phyloP scores from a whole-genome alignment of 805 yeast genomes.

The Candida ascalaphidarum region DNA sequence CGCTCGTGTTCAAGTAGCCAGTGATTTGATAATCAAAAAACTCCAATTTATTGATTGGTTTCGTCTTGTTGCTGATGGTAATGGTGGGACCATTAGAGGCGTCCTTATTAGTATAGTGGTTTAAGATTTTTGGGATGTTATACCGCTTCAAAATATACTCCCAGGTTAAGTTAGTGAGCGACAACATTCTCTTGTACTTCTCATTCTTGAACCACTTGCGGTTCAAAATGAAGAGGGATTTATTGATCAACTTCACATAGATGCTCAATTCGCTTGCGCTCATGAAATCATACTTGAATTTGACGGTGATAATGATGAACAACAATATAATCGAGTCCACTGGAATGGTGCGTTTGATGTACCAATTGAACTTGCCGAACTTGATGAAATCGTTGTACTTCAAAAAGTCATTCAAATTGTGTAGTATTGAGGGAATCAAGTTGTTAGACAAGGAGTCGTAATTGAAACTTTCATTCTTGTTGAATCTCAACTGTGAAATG shows the following conservation, averaged over 20 bases:
- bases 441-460: slow-evolving; percentile 46
- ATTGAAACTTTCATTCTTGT: slow-evolving; percentile 31
- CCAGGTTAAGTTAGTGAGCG: slow-evolving; percentile 35
- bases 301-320: slow-evolving; percentile 44
- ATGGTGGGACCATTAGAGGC: slow-evolving; percentile 4
- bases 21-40: slow-evolving; percentile 33
- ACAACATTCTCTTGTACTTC: slow-evolving; percentile 36
- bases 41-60: no score
- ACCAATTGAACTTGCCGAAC: slow-evolving; percentile 53
- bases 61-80: no score
- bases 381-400: slow-evolving; percentile 44
- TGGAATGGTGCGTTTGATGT: slow-evolving; percentile 51
- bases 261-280: slow-evolving; percentile 25
- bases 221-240: slow-evolving; percentile 33
- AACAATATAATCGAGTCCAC: slow-evolving; percentile 48
- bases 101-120: slow-evolving; percentile 8
- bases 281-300: slow-evolving; percentile 34
- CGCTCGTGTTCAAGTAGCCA: slow-evolving; percentile 30
- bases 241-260: slow-evolving; percentile 32
- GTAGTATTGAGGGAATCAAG: slow-evolving; percentile 48
- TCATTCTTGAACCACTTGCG: slow-evolving; percentile 39
- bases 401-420: slow-evolving; percentile 47
- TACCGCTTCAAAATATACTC: slow-evolving; percentile 31
- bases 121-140: slow-evolving; percentile 20
- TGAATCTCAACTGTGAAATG: slow-evolving; percentile 26